Conservation (phyloP, 805 yeast genomes). For the Pichia manshurica region DNA sequence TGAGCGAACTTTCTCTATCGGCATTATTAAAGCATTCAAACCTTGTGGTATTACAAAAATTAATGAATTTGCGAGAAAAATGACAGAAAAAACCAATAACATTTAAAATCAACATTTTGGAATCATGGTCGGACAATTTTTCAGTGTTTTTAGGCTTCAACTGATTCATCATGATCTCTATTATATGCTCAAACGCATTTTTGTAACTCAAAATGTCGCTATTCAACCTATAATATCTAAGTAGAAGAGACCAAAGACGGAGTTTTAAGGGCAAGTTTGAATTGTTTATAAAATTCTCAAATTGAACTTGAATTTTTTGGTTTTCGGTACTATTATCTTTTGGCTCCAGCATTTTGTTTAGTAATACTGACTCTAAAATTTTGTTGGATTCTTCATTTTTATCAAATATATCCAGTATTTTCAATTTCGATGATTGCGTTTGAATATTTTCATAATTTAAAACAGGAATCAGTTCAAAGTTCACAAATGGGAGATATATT, state of each 20-base stretch:
- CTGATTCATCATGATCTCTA: constrained; percentile 40
- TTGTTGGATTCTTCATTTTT: constrained; percentile 34
- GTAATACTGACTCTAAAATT: constrained; percentile 21
- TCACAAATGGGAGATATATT: constrained; percentile 42
- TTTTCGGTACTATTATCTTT: constrained; percentile 25
- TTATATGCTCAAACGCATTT: constrained; percentile 46
- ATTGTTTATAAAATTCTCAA: constrained; percentile 51
- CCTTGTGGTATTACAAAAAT: neutral
- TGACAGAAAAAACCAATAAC: constrained; percentile 47
- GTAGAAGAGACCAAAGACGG: constrained; percentile 69
- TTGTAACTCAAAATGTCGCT: constrained; percentile 33
- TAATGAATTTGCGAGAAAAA: constrained; percentile 5
- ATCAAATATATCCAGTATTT: constrained; percentile 63
- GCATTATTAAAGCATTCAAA: constrained; percentile 5
- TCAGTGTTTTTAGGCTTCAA: constrained; percentile 25
- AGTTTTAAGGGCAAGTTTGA: constrained; percentile 64
- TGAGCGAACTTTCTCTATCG: neutral
- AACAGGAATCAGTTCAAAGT: constrained; percentile 54
- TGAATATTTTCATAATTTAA: constrained; percentile 46
- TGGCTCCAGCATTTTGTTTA: constrained; percentile 14
- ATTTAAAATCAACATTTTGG: constrained; percentile 41
- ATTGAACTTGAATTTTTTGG: constrained; percentile 39
- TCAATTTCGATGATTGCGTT: constrained; percentile 63
- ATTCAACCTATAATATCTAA: constrained; percentile 45
- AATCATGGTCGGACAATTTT: constrained; percentile 25